Evolutionary conservation across 163 green algal species (phyloP).

Genomic region (Scenedesmus sp.): DNA sequence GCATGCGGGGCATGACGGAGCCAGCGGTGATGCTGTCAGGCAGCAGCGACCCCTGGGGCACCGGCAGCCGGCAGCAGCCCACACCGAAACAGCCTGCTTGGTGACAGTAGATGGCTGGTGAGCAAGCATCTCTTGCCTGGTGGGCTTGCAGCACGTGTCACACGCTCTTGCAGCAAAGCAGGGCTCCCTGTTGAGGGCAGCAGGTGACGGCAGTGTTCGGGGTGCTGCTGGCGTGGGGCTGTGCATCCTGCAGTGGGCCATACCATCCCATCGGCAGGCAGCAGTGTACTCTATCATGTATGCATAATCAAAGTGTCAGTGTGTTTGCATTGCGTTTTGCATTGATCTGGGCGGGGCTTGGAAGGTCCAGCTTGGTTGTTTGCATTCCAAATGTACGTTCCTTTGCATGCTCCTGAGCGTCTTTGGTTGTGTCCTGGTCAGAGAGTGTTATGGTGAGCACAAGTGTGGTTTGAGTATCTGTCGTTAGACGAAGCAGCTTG

Average conservation of each 20-base stretch:
- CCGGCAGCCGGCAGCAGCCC: neutral
- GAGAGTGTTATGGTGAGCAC: too few species aligned
- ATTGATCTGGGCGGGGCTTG: neutral
- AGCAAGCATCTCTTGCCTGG: neutral
- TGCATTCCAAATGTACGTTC: neutral
- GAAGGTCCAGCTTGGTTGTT: neutral
- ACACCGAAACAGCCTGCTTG: neutral
- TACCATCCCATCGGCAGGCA: neutral
- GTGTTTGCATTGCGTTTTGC: too few species aligned
- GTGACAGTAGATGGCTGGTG: neutral
- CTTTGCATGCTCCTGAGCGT: too few species aligned
- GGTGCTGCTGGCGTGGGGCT: neutral
- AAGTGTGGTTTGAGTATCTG: too few species aligned
- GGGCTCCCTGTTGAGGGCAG: neutral
- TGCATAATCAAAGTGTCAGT: neutral
- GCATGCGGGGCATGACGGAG: neutral
- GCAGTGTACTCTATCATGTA: neutral
- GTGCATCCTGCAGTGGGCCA: neutral
- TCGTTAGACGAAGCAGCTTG: too few species aligned
- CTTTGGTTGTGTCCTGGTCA: too few species aligned
- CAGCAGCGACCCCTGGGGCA: neutral
- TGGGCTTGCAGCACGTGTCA: neutral
- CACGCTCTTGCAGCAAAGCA: neutral
- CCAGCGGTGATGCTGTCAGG: neutral
- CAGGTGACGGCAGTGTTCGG: neutral